Base-by-base conservation (phyloP, 805 yeast genomes). In the Yamadazyma philogaea region DNA sequence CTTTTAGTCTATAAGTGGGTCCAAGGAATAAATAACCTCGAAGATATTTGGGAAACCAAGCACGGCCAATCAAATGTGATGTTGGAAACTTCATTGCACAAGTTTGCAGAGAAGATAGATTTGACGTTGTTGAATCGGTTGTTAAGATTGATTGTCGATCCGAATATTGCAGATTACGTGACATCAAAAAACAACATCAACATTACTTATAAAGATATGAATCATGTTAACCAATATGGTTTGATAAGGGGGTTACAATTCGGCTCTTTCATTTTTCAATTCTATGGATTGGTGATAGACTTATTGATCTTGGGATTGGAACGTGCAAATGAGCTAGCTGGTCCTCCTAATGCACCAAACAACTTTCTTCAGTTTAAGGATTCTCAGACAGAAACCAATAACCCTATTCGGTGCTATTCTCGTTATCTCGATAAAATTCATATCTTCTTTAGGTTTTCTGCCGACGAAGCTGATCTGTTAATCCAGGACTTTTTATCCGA, bases 101-200 rank as follows among this genome's bases (percentile, higher is more conserved):
- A 84, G 49, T 55, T 91, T 45, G 74, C 90, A 0, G 96, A 91
- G 49, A 90, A 88, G 53, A 79, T 89, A 24, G 99, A 93, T 55
- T 77, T 93, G 44, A 88, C 97, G 0, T 66, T 93, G 41, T 66
- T 93, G 46, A 93, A 91, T 59, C 76, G 96, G 47, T 66, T 93
- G 33, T 63, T 93, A 42, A 69, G 96, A 40, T 72, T 93, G 46
- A 74, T 93, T 30, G 79, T 89, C 51, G 99, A 93, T 56, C 84
- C 95, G 1, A 86, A 84, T 51, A 78, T 93, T 54, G 99, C 98
- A 3, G 98, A 93, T 63, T 93, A 93, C 59, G 84, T 93, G 53
- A 84, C 96, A 1, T 83, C 97, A 0, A 90, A 90, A 60, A 88
- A 88, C 65, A 93, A 93, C 55, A 80, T 90, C 16, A 75, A 79